Evolutionary conservation across 106 monocot species (phyloP), one percentile per base, ranked within the genome.

Genomic region (Dendrobium catenatum): DNA sequence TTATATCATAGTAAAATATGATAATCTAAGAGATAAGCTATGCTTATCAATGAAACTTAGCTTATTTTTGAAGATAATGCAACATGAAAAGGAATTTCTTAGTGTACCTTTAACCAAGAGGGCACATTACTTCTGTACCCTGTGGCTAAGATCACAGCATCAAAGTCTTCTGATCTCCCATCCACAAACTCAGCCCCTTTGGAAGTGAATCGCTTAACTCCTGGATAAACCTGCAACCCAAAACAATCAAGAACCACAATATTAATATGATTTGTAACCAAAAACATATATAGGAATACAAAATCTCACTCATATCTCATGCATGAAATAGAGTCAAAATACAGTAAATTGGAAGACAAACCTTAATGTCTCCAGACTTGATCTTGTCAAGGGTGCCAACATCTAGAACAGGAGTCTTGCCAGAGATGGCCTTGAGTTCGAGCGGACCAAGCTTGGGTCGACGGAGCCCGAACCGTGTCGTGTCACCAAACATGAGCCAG

Each of bases 321-420:
- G n/a, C 72, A 55, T 13, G 64, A 10, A 51, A 3, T 13, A 13
- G 51, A 51, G 9, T 48, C 48, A 48, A 48, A 48, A 13, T 13
- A 51, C 13, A 51, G 51, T 3, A 15, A 51, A 51, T 3, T 51
- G 51, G 15, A 51, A 51, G 51, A 0, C 51, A 51, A 31, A 90
- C 90, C 90, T 90, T 83, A 76, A 86, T 80, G 81, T 88, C 64
- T 42, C 88, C 91, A n/a, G 91, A 91, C 80, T 85, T 89, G 80
- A 94, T 94, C 86, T 83, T 91, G 44, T 84, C 84, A 10, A 94
- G 83, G 11, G 94, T 91, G n/a, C 94, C 94, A 58, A 94, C 88
- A 43, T 94, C 94, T 37, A 94, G 88, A 31, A 94, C 89, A 0
- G 94, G 94, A 5, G 94, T 94, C 86, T 94, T 94, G 26, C 94